Conservation (phyloP, 495 filamentous ascomycete genomes). For the Aspergillus saccharolyticus region DNA sequence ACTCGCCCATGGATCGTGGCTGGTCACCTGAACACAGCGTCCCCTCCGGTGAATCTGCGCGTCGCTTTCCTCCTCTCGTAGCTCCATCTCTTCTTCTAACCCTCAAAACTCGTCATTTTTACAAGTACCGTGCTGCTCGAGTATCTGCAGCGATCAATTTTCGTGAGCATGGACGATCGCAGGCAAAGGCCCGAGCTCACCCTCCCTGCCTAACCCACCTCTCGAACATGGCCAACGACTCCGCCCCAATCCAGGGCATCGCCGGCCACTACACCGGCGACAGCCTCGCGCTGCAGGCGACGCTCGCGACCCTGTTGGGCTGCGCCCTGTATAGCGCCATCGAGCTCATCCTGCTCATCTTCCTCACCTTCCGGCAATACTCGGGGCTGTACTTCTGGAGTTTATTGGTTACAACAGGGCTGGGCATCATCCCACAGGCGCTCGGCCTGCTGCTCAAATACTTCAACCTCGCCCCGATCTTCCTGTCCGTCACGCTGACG, state of each 20-base stretch:
- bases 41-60: neutral
- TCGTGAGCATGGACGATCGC: too few species aligned
- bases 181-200: neutral
- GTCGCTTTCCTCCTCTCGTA: neutral
- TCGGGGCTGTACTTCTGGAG: slow-evolving; percentile 48
- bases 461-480: slow-evolving; percentile 30
- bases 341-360: slow-evolving; percentile 40
- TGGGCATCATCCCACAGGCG: slow-evolving; percentile 46
- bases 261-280: slow-evolving; percentile 21
- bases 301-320: slow-evolving; percentile 36
- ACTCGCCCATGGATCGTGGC: neutral
- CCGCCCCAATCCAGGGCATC: slow-evolving; percentile 20
- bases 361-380: slow-evolving; percentile 39
- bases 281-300: slow-evolving; percentile 19
- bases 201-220: neutral
- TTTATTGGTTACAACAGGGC: slow-evolving; percentile 31
- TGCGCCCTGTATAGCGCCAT: slow-evolving; percentile 41
- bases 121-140: neutral
- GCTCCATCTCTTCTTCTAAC: neutral
- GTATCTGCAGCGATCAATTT: neutral
- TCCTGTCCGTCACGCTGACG: slow-evolving; percentile 26
- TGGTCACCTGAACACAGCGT: neutral
- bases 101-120: too few species aligned
- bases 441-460: slow-evolving; percentile 51
- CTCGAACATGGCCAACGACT: slow-evolving; percentile 14